Evolutionary conservation across 179 eudicot species (phyloP).

Genomic region (Beta lomatogona): DNA sequence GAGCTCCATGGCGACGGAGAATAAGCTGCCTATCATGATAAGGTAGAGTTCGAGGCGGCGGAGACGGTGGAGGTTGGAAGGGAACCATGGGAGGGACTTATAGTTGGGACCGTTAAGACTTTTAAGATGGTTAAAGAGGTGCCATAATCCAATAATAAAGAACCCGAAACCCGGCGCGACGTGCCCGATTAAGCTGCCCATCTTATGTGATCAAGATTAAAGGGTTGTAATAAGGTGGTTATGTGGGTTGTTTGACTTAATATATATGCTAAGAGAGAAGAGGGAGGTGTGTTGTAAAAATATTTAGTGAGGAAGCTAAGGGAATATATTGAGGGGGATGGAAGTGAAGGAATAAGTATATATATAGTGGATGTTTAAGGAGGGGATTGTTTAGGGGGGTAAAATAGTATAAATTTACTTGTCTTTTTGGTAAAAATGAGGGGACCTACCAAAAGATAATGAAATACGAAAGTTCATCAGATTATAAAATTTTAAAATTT

Average conservation of each 20-base stretch:
- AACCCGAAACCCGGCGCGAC: slow-evolving; percentile 78
- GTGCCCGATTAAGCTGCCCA: slow-evolving; percentile 78
- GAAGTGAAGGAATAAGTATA: no score
- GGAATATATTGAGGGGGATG: no score
- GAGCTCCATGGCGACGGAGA: slow-evolving; percentile 77
- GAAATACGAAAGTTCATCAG: no score
- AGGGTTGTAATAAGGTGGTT: neutral
- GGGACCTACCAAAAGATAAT: no score
- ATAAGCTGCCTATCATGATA: slow-evolving; percentile 49
- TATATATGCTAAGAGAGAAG: neutral
- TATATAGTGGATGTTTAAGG: neutral
- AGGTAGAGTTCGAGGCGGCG: slow-evolving; percentile 62
- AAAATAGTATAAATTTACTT: neutral
- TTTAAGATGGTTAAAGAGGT: slow-evolving; percentile 61
- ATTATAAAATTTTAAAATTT: no score
- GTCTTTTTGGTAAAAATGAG: no score
- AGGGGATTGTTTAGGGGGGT: neutral
- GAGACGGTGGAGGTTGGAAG: slow-evolving; percentile 31
- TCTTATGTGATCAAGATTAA: slow-evolving; percentile 9
- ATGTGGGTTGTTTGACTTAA: neutral
- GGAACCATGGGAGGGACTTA: slow-evolving; percentile 66
- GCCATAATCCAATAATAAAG: slow-evolving; percentile 73
- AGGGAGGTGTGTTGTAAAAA: no score
- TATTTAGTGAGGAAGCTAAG: neutral
- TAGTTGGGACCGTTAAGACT: slow-evolving; percentile 35